phyloP scores from a whole-genome alignment of 2,329 filamentous ascomycete genomes.

The Ophiostoma sp. region DNA sequence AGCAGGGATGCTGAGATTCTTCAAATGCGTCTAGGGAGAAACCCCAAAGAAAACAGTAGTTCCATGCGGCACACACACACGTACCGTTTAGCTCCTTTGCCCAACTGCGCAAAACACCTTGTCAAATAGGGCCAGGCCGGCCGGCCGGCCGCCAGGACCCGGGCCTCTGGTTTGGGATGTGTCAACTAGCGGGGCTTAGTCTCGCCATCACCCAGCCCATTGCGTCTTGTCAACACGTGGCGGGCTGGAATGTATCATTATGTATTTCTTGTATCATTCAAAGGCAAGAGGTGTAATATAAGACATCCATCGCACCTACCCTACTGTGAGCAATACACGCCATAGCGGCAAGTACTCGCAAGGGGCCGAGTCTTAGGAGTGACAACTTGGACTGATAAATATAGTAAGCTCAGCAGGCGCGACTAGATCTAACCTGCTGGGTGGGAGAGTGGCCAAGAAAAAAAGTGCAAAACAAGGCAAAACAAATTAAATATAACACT shows the following conservation, averaged over 20 bases:
- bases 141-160: neutral
- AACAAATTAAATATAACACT: neutral
- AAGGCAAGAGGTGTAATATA: neutral
- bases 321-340: neutral
- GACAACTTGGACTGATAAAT: neutral
- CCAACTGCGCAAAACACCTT: too few relatives aligned
- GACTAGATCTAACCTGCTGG: neutral
- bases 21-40: neutral
- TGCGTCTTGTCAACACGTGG: neutral
- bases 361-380: neutral
- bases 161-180: neutral
- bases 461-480: neutral
- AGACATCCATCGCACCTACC: neutral
- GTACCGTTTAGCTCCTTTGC: too few relatives aligned
- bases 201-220: neutral
- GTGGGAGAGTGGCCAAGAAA: neutral
- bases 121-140: neutral
- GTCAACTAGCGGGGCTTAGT: neutral
- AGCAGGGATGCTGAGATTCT: constrained; percentile 7
- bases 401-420: neutral
- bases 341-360: neutral
- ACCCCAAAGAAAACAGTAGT: neutral
- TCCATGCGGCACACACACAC: neutral
- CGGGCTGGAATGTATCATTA: neutral
- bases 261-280: neutral